Conservation (phyloP, 495 filamentous ascomycete species). For the Glutinoglossum americanum region DNA sequence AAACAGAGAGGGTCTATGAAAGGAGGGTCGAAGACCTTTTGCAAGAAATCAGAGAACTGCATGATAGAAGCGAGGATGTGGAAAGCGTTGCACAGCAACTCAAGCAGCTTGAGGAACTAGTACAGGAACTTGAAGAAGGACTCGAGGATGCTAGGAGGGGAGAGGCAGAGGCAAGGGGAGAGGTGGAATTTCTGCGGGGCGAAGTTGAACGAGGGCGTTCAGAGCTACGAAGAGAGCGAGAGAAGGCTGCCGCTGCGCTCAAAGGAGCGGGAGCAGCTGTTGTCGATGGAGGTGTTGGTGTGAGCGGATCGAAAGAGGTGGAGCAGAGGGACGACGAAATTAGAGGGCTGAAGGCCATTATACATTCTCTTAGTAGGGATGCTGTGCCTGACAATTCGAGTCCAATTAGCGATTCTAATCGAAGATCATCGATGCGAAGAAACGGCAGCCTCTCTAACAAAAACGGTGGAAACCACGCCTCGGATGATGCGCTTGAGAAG, state of each 20-base stretch:
- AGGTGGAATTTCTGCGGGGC: slow-evolving; percentile 88
- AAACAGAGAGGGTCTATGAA: slow-evolving; percentile 96
- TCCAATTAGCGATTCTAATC: slow-evolving; percentile 10
- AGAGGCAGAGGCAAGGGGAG: slow-evolving; percentile 89
- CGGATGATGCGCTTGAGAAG: slow-evolving; percentile 9
- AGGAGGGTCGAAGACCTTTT: slow-evolving; percentile 76
- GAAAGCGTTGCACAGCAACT: slow-evolving; percentile 76
- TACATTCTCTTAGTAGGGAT: slow-evolving; percentile 74
- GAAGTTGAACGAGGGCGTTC: slow-evolving; percentile 88
- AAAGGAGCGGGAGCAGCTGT: slow-evolving; percentile 30
- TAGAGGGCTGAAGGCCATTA: slow-evolving; percentile 87
- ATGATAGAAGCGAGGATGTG: slow-evolving; percentile 69
- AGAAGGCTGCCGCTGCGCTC: slow-evolving; percentile 51
- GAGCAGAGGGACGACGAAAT: slow-evolving; percentile 97
- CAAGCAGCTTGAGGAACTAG: slow-evolving; percentile 86
- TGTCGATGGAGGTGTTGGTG: slow-evolving; percentile 25
- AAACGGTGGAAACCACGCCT: not conserved
- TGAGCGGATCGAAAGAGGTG: slow-evolving; percentile 41
- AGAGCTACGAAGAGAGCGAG: slow-evolving; percentile 74
- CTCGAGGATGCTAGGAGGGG: slow-evolving; percentile 86
- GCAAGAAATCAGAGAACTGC: slow-evolving; percentile 60
- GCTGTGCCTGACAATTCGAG: slow-evolving; percentile 27
- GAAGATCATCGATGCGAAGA: slow-evolving; percentile 17
- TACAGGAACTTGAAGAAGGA: slow-evolving; percentile 90
- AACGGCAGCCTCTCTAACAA: slow-evolving; percentile 16